Percentiles rank a stretch among this genome's conserved stretches.
Evolutionary conservation across 768 basidiomycete genomes (phyloP).

Genomic region (Leccinum arenicola): DNA sequence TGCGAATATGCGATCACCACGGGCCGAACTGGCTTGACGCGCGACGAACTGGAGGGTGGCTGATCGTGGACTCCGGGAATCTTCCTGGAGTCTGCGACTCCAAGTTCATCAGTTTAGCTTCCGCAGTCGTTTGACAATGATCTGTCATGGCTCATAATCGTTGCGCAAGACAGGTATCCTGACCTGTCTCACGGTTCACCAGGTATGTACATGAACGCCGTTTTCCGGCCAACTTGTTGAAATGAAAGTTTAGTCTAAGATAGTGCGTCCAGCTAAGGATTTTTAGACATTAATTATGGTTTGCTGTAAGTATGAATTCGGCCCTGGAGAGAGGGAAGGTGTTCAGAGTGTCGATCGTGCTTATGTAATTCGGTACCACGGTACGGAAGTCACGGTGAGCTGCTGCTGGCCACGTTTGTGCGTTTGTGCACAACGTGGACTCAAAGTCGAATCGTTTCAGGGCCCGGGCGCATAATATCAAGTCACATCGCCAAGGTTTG

Average conservation of each 20-base stretch:
- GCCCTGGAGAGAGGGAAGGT: not conserved
- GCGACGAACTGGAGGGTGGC: not conserved
- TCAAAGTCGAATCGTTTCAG: conserved; percentile 19
- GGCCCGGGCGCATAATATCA: conserved; percentile 24
- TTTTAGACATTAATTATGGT: not conserved
- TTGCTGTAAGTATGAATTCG: not conserved
- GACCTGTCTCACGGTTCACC: not conserved
- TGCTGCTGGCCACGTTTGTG: conserved; percentile 16
- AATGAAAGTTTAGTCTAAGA: conserved; percentile 14
- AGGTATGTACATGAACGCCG: conserved; percentile 20
- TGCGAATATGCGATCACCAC: not conserved
- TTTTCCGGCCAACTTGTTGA: conserved; percentile 2
- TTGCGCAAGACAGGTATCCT: not conserved
- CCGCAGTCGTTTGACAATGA: not conserved
- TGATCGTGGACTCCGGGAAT: not conserved
- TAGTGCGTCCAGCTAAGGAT: not conserved
- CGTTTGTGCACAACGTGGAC: conserved; percentile 21
- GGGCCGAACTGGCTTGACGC: not conserved
- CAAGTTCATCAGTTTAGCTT: not conserved
- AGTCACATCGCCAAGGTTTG: conserved; percentile 21
- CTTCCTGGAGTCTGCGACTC: not conserved
- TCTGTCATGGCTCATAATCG: not conserved
- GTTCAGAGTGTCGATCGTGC: conserved; percentile 20
- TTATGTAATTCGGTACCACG: conserved; percentile 22
- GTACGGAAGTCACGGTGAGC: conserved; percentile 13